Evolutionary conservation across 2,329 filamentous ascomycete species (phyloP).

Genomic region (Fusarium lateritium): DNA sequence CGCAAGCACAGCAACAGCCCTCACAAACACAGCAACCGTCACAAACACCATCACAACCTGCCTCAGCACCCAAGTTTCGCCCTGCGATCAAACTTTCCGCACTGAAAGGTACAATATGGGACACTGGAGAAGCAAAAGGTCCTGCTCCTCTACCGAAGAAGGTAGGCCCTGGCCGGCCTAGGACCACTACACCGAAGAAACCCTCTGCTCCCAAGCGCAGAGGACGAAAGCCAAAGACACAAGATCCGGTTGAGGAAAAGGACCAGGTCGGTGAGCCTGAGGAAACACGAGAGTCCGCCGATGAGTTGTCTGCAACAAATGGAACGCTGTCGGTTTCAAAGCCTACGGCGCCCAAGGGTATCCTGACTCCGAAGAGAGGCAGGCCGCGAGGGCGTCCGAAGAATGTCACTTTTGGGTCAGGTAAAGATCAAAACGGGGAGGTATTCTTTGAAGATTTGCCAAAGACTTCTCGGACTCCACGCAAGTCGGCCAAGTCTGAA

Average conservation of each 20-base stretch:
- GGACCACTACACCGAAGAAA: constrained; percentile 42
- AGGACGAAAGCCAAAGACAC: constrained; percentile 43
- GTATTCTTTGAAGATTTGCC: constrained; percentile 68
- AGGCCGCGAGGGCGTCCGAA: constrained; percentile 60
- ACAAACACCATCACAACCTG: constrained; percentile 27
- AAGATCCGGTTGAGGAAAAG: constrained; percentile 22
- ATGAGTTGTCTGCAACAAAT: constrained; percentile 37
- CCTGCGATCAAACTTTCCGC: constrained; percentile 57
- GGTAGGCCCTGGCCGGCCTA: constrained; percentile 40
- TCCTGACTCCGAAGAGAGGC: constrained; percentile 68
- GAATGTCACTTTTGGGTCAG: constrained; percentile 67
- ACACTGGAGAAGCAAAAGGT: constrained; percentile 48
- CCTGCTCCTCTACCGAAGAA: constrained; percentile 42
- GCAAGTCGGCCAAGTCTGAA: constrained; percentile 51
- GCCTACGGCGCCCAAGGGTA: constrained; percentile 63
- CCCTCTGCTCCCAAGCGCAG: constrained; percentile 39
- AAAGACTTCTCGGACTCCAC: constrained; percentile 53
- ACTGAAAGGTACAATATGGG: constrained; percentile 58
- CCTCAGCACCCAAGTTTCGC: constrained; percentile 40
- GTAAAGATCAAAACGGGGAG: constrained; percentile 57
- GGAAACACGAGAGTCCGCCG: constrained; percentile 19
- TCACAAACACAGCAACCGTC: not conserved
- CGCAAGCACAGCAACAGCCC: constrained; percentile 17
- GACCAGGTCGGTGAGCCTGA: constrained; percentile 14
- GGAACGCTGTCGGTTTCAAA: constrained; percentile 36